Base-by-base conservation (phyloP, 345 rosid species). In the Lepidium africanum region DNA sequence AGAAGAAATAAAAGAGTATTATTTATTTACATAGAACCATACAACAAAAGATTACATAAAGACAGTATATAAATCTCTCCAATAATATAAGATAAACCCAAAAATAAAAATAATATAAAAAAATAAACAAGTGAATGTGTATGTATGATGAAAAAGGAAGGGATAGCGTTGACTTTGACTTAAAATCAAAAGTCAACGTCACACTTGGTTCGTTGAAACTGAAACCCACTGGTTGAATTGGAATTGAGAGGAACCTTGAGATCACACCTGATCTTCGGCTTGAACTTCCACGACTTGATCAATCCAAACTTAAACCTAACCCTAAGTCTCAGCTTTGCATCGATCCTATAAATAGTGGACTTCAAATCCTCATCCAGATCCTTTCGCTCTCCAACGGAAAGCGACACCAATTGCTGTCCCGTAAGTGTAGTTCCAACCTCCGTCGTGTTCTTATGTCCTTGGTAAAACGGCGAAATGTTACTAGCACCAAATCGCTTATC, bases 361-460 rank as follows among this genome's bases (percentile, higher is more conserved):
- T 2, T 21, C 58, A 15, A 69, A 17, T 89, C 92, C 32, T 48
- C 15, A 5, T 81, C 73, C 15, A 67, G 76, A 27, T 73, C 67
- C 5, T 62, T 3, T 41, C 70, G 4, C 1, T 51, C 80, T 3
- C 76, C 73, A 7, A 76, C 73, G 4, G 63, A 55, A 11, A 85
- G 81, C 35, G 72, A 1, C 27, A 81, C 45, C 35, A 69, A 0
- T 0, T 43, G 21, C 51, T 75, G 77, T 7, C 95, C 88, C 0
- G 7, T 11, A 16, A 89, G 77, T 2, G 38, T 75, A 17, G 83
- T 49, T 8, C 45, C 74, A 60, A 89, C 68, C 57, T 50, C 52
- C 21, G 82, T 91, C 1, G 96, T 89, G 32, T 74, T 89, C 81
- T 92, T 92, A 72, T 82, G 90, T 0, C 96, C 98, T 48, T 92